These are phyloP conservation scores for Nicotiana benthamiana DNA, from an alignment of 257 asterid species.

Conservation along the genomic window DNA sequence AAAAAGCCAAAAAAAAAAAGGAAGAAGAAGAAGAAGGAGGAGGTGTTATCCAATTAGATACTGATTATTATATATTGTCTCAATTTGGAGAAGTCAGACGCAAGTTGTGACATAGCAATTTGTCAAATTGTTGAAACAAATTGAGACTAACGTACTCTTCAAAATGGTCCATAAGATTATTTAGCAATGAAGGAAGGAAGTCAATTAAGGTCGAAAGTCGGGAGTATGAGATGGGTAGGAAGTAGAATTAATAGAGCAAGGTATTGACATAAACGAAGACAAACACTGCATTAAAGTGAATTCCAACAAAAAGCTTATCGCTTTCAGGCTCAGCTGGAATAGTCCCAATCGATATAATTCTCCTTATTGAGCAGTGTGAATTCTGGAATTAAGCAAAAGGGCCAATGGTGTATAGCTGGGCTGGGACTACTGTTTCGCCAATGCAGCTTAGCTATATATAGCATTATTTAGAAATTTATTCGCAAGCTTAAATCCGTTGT, in stretches of 20 bases:
- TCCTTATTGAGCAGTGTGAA: not conserved
- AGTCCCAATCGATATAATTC: not conserved
- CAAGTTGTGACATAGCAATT: not conserved
- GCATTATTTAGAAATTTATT: not conserved
- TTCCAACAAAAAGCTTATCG: slow-evolving; percentile 9
- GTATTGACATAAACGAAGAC: not conserved
- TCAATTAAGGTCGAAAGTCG: not conserved
- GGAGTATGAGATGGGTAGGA: not conserved
- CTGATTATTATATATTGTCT: not conserved
- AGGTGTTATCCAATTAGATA: not conserved
- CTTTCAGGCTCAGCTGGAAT: slow-evolving; percentile 24
- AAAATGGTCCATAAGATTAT: not conserved
- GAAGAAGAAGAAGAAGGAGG: too few relatives aligned
- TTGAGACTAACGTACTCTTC: not conserved
- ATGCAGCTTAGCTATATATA: not conserved
- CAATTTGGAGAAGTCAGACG: not conserved
- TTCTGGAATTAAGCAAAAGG: not conserved
- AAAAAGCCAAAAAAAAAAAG: not conserved
- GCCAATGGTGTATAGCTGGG: not conserved
- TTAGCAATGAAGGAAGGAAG: not conserved
- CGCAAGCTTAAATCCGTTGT: not conserved
- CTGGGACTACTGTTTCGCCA: not conserved
- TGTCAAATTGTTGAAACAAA: not conserved
- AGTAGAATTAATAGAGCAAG: not conserved
- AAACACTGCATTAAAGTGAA: slow-evolving; percentile 5